A percentile compares a stretch with the other conserved stretches of the same genome.
Conservation (phyloP, 108 stramenopile genomes). For the Skeletonema potamos region DNA sequence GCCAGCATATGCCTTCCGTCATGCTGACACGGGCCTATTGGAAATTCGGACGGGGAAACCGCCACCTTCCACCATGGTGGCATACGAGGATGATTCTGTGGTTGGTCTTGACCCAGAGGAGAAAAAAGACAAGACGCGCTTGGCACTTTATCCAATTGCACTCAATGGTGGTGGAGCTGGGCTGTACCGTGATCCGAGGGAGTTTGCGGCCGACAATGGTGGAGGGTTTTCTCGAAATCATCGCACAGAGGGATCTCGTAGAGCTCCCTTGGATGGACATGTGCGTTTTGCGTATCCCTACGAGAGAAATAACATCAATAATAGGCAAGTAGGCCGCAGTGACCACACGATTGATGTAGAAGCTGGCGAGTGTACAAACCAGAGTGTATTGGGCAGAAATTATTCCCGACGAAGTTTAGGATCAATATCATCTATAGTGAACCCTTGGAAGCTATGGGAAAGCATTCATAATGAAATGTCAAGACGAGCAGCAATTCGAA, state of each 20-base stretch:
- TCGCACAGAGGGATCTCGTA: slow-evolving; percentile 14
- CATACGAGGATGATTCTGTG: slow-evolving; percentile 44
- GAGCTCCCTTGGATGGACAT: slow-evolving; percentile 32
- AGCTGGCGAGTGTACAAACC: slow-evolving; percentile 10
- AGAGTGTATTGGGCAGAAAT: slow-evolving; percentile 14
- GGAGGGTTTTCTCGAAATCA: slow-evolving; percentile 21
- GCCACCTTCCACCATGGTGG: slow-evolving; percentile 38
- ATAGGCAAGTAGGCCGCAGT: background rate
- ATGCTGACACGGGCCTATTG: slow-evolving; percentile 42
- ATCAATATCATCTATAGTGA: slow-evolving; percentile 6
- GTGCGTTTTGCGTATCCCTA: slow-evolving; percentile 30
- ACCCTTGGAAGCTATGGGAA: slow-evolving; percentile 51
- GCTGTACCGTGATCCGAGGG: slow-evolving; percentile 47
- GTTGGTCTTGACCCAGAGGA: slow-evolving; percentile 30
- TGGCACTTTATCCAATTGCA: slow-evolving; percentile 54
- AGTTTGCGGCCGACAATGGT: slow-evolving; percentile 27
- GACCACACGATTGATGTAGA: slow-evolving; percentile 3
- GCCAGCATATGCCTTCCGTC: slow-evolving; percentile 53
- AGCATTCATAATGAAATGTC: slow-evolving; percentile 43
- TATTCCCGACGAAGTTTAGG: slow-evolving; percentile 7
- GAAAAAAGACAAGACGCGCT: slow-evolving; percentile 4
- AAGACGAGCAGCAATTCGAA: slow-evolving; percentile 27
- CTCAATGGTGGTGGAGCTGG: slow-evolving; percentile 52
- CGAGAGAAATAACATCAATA: background rate
- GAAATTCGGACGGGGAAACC: slow-evolving; percentile 44